phyloP scores from a whole-genome alignment of 805 yeast species.

The Barnettozyma vustinii region DNA sequence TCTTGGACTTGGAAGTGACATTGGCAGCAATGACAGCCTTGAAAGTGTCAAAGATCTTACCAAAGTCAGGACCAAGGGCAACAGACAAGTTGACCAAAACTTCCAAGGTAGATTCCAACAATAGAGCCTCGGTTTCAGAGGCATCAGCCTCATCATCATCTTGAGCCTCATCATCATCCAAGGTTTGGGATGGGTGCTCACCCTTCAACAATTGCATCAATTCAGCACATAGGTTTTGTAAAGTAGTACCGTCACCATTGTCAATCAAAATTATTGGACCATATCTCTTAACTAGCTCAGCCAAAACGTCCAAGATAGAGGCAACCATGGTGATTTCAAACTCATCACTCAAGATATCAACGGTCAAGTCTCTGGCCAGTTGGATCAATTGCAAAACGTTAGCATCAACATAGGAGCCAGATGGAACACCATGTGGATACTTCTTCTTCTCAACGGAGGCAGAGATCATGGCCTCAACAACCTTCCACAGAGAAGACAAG shows the following conservation, averaged over 20 bases:
- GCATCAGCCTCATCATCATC: constrained; percentile 54
- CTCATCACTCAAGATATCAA: constrained; percentile 66
- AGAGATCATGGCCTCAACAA: constrained; percentile 63
- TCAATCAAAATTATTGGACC: constrained; percentile 72
- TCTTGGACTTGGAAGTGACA: constrained; percentile 55
- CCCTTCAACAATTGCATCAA: constrained; percentile 71
- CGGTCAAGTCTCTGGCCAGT: constrained; percentile 61
- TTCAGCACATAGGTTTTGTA: constrained; percentile 67
- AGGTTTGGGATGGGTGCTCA: constrained; percentile 78
- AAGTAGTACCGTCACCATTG: constrained; percentile 46
- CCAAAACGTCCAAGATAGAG: constrained; percentile 66
- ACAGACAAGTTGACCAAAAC: constrained; percentile 71
- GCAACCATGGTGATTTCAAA: constrained; percentile 80
- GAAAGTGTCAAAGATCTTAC: constrained; percentile 65
- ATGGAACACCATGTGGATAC: constrained; percentile 60
- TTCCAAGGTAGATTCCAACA: constrained; percentile 82
- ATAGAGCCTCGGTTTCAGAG: constrained; percentile 57
- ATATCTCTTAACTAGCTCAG: constrained; percentile 59
- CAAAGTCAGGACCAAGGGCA: constrained; percentile 77
- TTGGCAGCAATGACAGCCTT: constrained; percentile 56
- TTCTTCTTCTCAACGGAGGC: constrained; percentile 43
- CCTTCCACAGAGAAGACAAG: constrained; percentile 74
- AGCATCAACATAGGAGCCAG: constrained; percentile 53
- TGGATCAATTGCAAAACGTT: constrained; percentile 54
- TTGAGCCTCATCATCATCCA: constrained; percentile 62